These are phyloP conservation scores for Leccinum barrowsii DNA, from an alignment of 768 basidiomycete species.

Conservation along the genomic window DNA sequence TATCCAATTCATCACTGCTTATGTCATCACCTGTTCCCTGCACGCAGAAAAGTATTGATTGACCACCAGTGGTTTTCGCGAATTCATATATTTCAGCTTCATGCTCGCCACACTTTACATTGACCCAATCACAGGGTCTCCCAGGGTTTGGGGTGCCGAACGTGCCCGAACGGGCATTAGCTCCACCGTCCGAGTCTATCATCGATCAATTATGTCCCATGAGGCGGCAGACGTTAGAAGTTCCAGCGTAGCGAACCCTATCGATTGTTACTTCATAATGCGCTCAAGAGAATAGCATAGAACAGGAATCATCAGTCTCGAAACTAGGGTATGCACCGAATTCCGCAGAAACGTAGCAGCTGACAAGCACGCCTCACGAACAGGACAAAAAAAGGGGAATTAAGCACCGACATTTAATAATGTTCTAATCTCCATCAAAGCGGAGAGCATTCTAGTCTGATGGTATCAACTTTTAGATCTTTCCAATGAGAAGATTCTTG, in stretches of 20 bases:
- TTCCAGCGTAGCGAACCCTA: background rate
- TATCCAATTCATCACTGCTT: background rate
- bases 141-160: slow-evolving; percentile 2
- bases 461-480: slow-evolving; percentile 52
- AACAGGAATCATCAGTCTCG: background rate
- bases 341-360: background rate
- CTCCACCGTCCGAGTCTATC: background rate
- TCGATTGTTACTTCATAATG: background rate
- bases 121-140: background rate
- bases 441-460: background rate
- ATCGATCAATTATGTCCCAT: background rate
- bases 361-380: background rate
- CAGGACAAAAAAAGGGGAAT: background rate
- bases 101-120: background rate
- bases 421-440: slow-evolving; percentile 1
- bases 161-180: background rate
- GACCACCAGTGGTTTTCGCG: background rate
- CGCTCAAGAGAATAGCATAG: background rate
- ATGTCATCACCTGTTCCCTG: background rate
- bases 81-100: background rate
- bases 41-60: background rate
- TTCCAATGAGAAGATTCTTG: slow-evolving; percentile 77
- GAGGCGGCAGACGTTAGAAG: background rate
- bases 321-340: background rate
- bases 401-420: background rate